Evolutionary conservation across 805 yeast species (phyloP), one percentile per base, ranked within the genome.

Genomic region (Clavispora carvajalis): DNA sequence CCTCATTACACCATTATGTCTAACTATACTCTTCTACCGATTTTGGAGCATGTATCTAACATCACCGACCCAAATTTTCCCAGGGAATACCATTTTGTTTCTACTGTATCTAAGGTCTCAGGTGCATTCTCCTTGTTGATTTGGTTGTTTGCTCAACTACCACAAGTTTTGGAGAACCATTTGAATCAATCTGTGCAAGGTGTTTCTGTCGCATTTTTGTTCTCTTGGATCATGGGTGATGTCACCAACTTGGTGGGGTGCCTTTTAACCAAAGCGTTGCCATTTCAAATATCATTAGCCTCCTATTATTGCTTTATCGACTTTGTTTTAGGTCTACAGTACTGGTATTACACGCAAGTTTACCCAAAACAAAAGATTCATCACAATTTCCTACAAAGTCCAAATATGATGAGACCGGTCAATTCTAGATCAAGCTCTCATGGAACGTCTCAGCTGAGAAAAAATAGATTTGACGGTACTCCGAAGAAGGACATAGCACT

Each of bases 231-330:
- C 26, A 49, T 58, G 4, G 71, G 73, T 13, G 73, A 53, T 34
- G 59, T 70, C 16, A 71, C 79, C 7, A 73, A 78, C 33, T 59
- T 82, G 22, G 34, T 74, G 0, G 97, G 96, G 0, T 87, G 95
- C 45, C 44, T 85, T 0, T 57, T 88, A 35, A 88, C 96, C 0
- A 58, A 76, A 6, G 96, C 90, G 45, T 66, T 88, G 35, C 79
- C 82, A n/a, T 90, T 89, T 61, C 97, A 89, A 57, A 74, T 79
- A 9, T 64, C 80, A 17, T 65, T 89, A 13, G 86, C 95, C 0
- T 43, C 74, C 2, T 90, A 90, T 61, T 89, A 85, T 57, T 67
- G 91, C 41, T 48, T 51, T 30, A 49, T 51, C 9, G 53, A 51
- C 30, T n/a, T 47, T 23, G 45, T 51, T 19, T 37, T 51, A 15